phyloP scores from a whole-genome alignment of 495 filamentous ascomycete species.

The Aspergillus cavernicola region DNA sequence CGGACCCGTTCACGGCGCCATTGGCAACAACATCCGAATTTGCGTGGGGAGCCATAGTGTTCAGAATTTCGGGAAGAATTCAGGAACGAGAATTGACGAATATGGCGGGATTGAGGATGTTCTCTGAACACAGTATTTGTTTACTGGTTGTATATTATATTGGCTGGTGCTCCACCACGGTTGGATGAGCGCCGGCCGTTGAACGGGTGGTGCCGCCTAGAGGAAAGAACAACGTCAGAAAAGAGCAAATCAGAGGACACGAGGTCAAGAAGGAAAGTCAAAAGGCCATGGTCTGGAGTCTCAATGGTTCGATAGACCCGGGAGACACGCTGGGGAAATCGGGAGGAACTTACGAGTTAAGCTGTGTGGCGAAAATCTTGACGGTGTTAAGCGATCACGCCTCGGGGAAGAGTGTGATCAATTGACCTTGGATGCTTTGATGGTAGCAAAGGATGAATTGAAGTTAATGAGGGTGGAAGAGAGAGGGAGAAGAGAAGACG shows the following conservation, averaged over 20 bases:
- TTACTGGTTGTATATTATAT: slow-evolving; percentile 60
- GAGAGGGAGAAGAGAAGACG: not conserved
- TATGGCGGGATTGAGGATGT: slow-evolving; percentile 13
- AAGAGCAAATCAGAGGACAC: not conserved
- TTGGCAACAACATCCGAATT: slow-evolving; percentile 55
- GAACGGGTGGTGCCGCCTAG: slow-evolving; percentile 91
- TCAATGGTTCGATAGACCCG: not conserved
- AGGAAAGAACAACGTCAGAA: slow-evolving; percentile 19
- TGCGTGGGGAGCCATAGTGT: slow-evolving; percentile 91
- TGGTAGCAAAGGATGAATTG: slow-evolving; percentile 3
- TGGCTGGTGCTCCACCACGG: slow-evolving; percentile 83
- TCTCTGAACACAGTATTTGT: slow-evolving; percentile 18
- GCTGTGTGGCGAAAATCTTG: slow-evolving; percentile 50
- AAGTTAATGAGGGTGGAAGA: slow-evolving; percentile 9
- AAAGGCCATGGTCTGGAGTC: not conserved
- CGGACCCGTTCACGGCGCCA: slow-evolving; percentile 70
- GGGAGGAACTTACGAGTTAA: slow-evolving; percentile 43
- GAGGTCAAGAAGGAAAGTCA: not conserved
- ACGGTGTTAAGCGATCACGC: slow-evolving; percentile 45
- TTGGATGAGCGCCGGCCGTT: slow-evolving; percentile 93
- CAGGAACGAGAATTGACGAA: slow-evolving; percentile 16
- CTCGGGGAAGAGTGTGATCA: slow-evolving; percentile 39
- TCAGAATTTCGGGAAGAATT: slow-evolving; percentile 28
- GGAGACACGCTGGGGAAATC: not conserved
- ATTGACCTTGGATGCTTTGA: slow-evolving; percentile 13